Percentiles rank a stretch among this genome's conserved stretches.
These are phyloP conservation scores for Hypomontagnella monticulosa DNA, from an alignment of 495 filamentous ascomycete genomes.

Conservation along the genomic window DNA sequence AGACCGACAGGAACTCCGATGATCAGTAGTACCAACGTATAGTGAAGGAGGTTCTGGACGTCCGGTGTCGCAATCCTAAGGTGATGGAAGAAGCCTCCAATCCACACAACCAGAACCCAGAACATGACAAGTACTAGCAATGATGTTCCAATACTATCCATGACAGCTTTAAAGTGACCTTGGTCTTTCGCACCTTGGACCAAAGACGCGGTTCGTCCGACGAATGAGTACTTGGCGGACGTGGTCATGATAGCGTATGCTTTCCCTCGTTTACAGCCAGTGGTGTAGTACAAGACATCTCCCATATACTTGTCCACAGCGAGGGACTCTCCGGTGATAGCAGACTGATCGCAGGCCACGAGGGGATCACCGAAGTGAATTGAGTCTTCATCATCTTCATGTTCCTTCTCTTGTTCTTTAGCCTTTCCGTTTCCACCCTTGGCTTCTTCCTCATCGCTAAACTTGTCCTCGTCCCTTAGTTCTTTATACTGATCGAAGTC, in stretches of 20 bases:
- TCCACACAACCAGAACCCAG: slow-evolving; percentile 82
- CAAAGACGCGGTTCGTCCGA: slow-evolving; percentile 84
- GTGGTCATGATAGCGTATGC: slow-evolving; percentile 80
- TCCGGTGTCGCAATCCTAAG: slow-evolving; percentile 66
- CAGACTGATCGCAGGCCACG: slow-evolving; percentile 90
- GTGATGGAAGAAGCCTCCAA: slow-evolving; percentile 84
- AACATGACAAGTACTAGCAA: slow-evolving; percentile 83
- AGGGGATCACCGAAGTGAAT: slow-evolving; percentile 78
- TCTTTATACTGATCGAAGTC: slow-evolving; percentile 76
- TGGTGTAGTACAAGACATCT: slow-evolving; percentile 82
- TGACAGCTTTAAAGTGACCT: slow-evolving; percentile 89
- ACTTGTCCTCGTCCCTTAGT: slow-evolving; percentile 68
- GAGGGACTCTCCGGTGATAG: slow-evolving; percentile 91
- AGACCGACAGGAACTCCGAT: slow-evolving; percentile 97
- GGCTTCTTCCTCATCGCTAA: slow-evolving; percentile 55
- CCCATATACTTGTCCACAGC: slow-evolving; percentile 86
- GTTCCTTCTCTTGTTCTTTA: slow-evolving; percentile 67
- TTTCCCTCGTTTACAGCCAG: slow-evolving; percentile 86
- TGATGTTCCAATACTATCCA: slow-evolving; percentile 84
- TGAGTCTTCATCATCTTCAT: slow-evolving; percentile 78
- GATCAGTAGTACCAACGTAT: slow-evolving; percentile 85
- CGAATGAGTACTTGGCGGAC: slow-evolving; percentile 85
- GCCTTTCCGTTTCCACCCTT: slow-evolving; percentile 38
- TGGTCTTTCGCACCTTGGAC: slow-evolving; percentile 75
- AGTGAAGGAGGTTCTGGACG: slow-evolving; percentile 71